Base-by-base conservation (phyloP, 2,329 filamentous ascomycete species). In the Calonectria honghensis region DNA sequence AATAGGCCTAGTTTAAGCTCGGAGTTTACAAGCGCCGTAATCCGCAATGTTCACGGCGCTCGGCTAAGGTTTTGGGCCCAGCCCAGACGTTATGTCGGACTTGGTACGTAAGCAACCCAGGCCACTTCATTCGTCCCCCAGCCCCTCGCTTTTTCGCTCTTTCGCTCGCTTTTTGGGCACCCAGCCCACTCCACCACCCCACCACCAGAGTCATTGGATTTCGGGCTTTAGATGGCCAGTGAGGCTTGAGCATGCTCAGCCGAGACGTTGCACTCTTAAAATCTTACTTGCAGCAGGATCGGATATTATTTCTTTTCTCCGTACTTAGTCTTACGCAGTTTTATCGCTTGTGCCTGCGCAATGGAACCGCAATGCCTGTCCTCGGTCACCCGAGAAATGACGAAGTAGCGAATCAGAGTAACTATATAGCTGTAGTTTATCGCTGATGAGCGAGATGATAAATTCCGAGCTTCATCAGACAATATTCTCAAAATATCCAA, bases 261-360 rank as follows among this genome's bases (percentile, higher is more conserved):
- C n/a, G 51, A 27, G 32, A 59, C 32, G 37, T 45, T 64, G 59
- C 37, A 64, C 16, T 37, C 37, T 64, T 32, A 63, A 24, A 63
- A 63, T 41, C 57, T 37, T 39, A 29, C 57, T 24, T 39, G 11
- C 57, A 35, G 31, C n/a, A 27, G 35, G 24, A 37, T 41, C n/a
- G n/a, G 59, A 61, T 45, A 31, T 64, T 45, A 16, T 16, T 31
- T 24, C 24, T n/a, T 45, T 45, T 41, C 37, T 64, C 39, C 59
- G 59, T 5, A 37, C 59, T 27, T 6, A 41, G 29, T 24, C 16
- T 39, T 39, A 14, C 11, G 35, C n/a, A 39, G 4, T 20, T n/a
- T n/a, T 6, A 31, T 45, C 9, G 3, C 24, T 24, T 63, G 59
- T 63, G 59, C 6, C 37, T 20, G n/a, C 37, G 35, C n/a, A 18